Conservation (phyloP, 2,329 filamentous ascomycete species). For the Neopestalotiopsis sp. region DNA sequence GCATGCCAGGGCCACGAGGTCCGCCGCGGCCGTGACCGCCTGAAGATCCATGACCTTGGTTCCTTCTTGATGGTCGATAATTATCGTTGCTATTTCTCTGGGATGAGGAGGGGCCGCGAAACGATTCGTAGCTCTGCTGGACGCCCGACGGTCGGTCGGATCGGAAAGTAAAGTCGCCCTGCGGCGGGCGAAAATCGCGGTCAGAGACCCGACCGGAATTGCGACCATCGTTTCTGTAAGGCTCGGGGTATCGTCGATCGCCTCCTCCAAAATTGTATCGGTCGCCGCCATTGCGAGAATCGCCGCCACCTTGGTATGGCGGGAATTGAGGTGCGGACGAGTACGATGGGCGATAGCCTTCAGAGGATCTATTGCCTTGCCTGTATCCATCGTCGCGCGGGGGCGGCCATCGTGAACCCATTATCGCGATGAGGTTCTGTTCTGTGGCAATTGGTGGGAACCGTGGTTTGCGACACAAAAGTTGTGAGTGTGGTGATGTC, state of each 20-base stretch:
- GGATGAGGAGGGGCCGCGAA: conserved; percentile 34
- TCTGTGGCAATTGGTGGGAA: background rate
- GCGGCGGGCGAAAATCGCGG: conserved; percentile 37
- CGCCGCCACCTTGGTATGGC: background rate
- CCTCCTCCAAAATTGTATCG: background rate
- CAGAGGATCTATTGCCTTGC: background rate
- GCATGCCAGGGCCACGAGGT: conserved; percentile 17
- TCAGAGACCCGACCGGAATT: background rate
- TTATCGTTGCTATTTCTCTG: conserved; percentile 21
- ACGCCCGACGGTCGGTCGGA: conserved; percentile 57
- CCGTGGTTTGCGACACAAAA: background rate
- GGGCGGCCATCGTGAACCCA: conserved; percentile 16
- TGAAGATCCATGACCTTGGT: background rate
- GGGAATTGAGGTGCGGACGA: background rate
- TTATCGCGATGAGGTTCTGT: background rate
- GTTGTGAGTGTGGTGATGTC: conserved; percentile 9
- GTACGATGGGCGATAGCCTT: conserved; percentile 11
- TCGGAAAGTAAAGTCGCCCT: conserved; percentile 62
- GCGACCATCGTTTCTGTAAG: conserved; percentile 24
- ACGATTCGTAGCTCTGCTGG: conserved; percentile 39
- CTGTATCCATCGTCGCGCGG: background rate
- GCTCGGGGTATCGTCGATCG: conserved; percentile 25
- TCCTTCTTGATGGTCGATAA: conserved; percentile 11
- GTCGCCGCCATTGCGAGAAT: background rate
- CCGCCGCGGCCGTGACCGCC: conserved; percentile 19